phyloP scores from a whole-genome alignment of 805 yeast species.

The Pichia deserticola region DNA sequence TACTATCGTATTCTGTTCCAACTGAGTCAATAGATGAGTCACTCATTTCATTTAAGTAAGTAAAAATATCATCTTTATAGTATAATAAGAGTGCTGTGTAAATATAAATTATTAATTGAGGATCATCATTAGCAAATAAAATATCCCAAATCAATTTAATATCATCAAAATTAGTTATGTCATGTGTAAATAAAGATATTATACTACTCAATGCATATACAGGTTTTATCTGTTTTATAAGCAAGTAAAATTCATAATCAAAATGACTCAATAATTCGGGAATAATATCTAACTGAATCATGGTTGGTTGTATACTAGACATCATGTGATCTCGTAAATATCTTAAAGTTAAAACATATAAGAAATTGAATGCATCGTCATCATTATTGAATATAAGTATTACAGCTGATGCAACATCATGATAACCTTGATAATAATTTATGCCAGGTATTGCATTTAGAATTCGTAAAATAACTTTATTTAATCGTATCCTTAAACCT shows the following conservation, averaged over 20 bases:
- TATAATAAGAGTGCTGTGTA: conserved; percentile 49
- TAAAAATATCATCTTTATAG: conserved; percentile 38
- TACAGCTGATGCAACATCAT: conserved; percentile 71
- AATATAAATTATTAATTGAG: conserved; percentile 48
- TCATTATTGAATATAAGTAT: conserved; percentile 41
- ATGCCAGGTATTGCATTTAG: conserved; percentile 55
- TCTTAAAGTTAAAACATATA: conserved; percentile 49
- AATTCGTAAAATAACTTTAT: conserved; percentile 41
- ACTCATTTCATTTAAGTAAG: conserved; percentile 24
- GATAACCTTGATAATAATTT: conserved; percentile 87
- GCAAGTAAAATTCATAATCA: conserved; percentile 38
- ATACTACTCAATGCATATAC: conserved; percentile 69
- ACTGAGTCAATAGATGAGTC: conserved; percentile 24
- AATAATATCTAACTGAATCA: conserved; percentile 58
- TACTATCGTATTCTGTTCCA: conserved; percentile 19
- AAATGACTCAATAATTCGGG: conserved; percentile 48
- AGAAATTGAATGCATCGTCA: conserved; percentile 32
- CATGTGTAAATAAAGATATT: conserved; percentile 75
- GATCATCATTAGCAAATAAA: conserved; percentile 48
- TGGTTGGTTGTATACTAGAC: conserved; percentile 55
- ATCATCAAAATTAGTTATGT: conserved; percentile 40
- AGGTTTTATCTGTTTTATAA: conserved; percentile 41
- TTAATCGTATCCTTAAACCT: conserved; percentile 35
- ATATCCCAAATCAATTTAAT: conserved; percentile 63
- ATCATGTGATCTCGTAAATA: conserved; percentile 84